phyloP scores from a whole-genome alignment of 257 asterid genomes.

The Cruciata laevipes region DNA sequence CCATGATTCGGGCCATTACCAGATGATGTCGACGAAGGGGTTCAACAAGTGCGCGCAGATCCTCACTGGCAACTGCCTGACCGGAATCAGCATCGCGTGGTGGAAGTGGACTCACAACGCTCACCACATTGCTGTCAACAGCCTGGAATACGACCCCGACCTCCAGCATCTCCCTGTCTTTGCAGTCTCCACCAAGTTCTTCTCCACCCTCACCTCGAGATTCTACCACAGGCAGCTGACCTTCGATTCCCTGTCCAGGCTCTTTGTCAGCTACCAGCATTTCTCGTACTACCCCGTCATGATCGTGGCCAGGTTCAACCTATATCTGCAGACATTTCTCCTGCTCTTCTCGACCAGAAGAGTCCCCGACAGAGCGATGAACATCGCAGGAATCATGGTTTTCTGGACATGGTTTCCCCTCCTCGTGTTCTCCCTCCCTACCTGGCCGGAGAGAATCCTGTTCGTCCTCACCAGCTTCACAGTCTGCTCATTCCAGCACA shows the following conservation, averaged over 20 bases:
- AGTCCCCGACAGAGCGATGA: slow-evolving; percentile 56
- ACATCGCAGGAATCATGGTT: slow-evolving; percentile 57
- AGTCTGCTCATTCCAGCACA: slow-evolving; percentile 61
- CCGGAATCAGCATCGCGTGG: slow-evolving; percentile 97
- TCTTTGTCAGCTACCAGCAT: slow-evolving; percentile 71
- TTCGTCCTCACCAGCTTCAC: slow-evolving; percentile 55
- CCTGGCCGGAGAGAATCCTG: slow-evolving; percentile 51
- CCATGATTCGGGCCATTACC: slow-evolving; percentile 89
- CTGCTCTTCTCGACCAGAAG: slow-evolving; percentile 51
- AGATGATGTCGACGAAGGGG: slow-evolving; percentile 45
- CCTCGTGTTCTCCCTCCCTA: slow-evolving; percentile 54
- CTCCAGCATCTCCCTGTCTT: slow-evolving; percentile 85
- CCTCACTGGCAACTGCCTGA: slow-evolving; percentile 67
- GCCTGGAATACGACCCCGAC: slow-evolving; percentile 90
- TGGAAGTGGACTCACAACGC: slow-evolving; percentile 98
- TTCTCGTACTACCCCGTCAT: slow-evolving; percentile 59
- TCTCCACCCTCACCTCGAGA: slow-evolving; percentile 38
- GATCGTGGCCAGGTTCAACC: slow-evolving; percentile 62
- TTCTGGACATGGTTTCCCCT: slow-evolving; percentile 95
- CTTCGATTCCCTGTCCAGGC: slow-evolving; percentile 49
- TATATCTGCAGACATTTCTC: slow-evolving; percentile 63
- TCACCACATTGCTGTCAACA: slow-evolving; percentile 72
- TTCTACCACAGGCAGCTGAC: slow-evolving; percentile 62
- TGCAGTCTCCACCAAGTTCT: slow-evolving; percentile 54
- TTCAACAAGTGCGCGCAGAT: slow-evolving; percentile 57